Conservation (phyloP, 331 rosid species). For the Acacia pycnantha region DNA sequence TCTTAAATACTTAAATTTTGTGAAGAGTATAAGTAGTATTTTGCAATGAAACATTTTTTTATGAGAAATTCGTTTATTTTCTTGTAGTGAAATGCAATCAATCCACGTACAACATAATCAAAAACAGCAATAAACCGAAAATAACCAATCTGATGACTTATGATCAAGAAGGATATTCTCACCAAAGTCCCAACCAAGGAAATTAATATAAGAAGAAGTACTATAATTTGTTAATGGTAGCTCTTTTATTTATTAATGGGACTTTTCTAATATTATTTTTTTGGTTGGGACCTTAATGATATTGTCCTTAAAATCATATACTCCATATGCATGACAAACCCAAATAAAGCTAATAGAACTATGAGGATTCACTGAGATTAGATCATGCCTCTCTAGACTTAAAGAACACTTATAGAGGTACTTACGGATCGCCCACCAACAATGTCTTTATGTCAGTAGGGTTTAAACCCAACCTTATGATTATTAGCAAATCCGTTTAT, state of each 20-base stretch:
- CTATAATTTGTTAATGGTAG: too few species aligned
- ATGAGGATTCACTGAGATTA: too few species aligned
- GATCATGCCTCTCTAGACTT: accelerated
- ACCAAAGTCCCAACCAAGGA: too few species aligned
- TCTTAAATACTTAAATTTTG: neutral
- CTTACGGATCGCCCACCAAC: too few species aligned
- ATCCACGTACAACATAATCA: neutral
- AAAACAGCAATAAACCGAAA: neutral
- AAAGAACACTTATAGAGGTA: too few species aligned
- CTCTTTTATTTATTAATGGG: accelerated
- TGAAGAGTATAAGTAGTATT: neutral
- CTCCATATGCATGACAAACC: neutral
- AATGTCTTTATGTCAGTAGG: too few species aligned
- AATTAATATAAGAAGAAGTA: too few species aligned
- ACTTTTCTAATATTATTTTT: too few species aligned
- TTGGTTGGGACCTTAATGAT: too few species aligned
- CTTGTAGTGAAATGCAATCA: neutral
- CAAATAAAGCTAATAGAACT: neutral
- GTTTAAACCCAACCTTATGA: too few species aligned
- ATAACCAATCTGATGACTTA: neutral
- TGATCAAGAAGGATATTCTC: neutral
- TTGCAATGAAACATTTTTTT: neutral
- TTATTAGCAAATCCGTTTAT: too few species aligned
- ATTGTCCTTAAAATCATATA: neutral
- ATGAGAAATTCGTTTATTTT: too few species aligned